Percentiles rank a stretch among this genome's conserved stretches.
These are phyloP conservation scores for Aspergillus fischeri DNA, from an alignment of 2,329 filamentous ascomycete species.

Conservation along the genomic window DNA sequence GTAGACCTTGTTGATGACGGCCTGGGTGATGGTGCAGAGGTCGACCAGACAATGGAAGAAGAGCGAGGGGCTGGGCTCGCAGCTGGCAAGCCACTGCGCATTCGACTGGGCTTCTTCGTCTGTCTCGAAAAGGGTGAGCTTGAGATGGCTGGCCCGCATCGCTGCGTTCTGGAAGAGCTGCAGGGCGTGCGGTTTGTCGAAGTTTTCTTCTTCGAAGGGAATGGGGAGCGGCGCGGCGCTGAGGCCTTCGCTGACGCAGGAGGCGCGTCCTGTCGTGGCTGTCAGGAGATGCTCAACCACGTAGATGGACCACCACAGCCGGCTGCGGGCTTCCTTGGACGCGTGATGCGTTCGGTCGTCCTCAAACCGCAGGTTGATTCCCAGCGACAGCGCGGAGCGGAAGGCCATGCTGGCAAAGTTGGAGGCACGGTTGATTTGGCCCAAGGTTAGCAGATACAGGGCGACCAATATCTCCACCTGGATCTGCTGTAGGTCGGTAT, in stretches of 20 bases:
- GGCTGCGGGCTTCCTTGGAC: conserved; percentile 38
- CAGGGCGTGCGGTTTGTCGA: conserved; percentile 21
- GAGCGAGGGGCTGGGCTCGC: conserved; percentile 29
- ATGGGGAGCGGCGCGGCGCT: conserved; percentile 36
- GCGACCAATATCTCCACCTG: conserved; percentile 38
- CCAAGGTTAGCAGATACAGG: conserved; percentile 36
- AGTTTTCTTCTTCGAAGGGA: conserved; percentile 36
- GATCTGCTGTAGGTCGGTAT: conserved; percentile 41
- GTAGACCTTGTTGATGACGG: conserved; percentile 36
- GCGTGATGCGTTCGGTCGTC: conserved; percentile 31
- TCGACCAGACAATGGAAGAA: conserved; percentile 38
- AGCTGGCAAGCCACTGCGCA: conserved; percentile 18
- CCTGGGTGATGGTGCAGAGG: conserved; percentile 33
- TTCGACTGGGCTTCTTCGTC: conserved; percentile 7
- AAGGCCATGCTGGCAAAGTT: conserved; percentile 39
- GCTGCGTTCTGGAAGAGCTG: conserved; percentile 21
- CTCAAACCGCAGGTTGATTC: conserved; percentile 39
- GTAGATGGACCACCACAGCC: conserved; percentile 44
- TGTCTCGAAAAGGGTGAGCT: conserved; percentile 27
- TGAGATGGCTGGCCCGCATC: conserved; percentile 19
- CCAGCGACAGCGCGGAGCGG: conserved; percentile 37
- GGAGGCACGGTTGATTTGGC: conserved; percentile 43
- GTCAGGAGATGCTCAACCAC: conserved; percentile 39
- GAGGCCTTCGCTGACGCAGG: conserved; percentile 35
- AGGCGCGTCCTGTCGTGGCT: conserved; percentile 40